Conservation (phyloP, 1,139 yeast genomes). For the Hansenula sp. region DNA sequence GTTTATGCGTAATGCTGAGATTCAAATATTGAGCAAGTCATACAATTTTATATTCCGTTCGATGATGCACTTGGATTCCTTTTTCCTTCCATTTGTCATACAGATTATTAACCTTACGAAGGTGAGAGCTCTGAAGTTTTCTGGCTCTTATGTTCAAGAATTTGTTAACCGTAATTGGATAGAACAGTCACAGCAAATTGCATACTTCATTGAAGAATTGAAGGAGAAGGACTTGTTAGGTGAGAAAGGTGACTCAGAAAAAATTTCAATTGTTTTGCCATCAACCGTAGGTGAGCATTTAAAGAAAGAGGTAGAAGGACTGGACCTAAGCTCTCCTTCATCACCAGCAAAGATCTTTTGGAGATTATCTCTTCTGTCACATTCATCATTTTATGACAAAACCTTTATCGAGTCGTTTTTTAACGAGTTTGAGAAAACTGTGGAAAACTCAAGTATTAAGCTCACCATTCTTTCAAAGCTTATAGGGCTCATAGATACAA, state of each 20-base stretch:
- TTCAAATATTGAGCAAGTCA: constrained; percentile 42
- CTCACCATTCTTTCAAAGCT: constrained; percentile 12
- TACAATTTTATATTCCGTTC: constrained; percentile 41
- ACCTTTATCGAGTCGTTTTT: constrained; percentile 11
- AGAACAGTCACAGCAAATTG: constrained; percentile 31
- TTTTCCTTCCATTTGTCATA: constrained; percentile 48
- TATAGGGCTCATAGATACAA: constrained; percentile 7
- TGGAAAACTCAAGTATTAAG: constrained; percentile 11
- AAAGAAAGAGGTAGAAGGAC: constrained; percentile 2
- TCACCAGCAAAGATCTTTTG: constrained; percentile 22
- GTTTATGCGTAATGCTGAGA: constrained; percentile 55
- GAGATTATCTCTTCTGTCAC: constrained; percentile 21
- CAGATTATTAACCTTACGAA: constrained; percentile 37
- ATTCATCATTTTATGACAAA: constrained; percentile 11
- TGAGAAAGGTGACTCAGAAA: constrained; percentile 11
- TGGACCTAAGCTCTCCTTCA: constrained; percentile 1
- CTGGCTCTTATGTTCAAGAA: constrained; percentile 40
- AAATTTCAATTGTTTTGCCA: constrained; percentile 15
- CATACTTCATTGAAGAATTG: constrained; percentile 40
- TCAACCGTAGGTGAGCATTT: constrained; percentile 5
- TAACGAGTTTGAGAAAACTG: constrained; percentile 5
- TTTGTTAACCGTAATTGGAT: constrained; percentile 39
- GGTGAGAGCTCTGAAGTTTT: constrained; percentile 42
- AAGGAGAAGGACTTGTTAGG: constrained; percentile 22
- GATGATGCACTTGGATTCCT: constrained; percentile 17